Evolutionary conservation across 1,139 yeast genomes (phyloP), one percentile per base, ranked within the genome.

Genomic region (Blastobotrys arbuscula): DNA sequence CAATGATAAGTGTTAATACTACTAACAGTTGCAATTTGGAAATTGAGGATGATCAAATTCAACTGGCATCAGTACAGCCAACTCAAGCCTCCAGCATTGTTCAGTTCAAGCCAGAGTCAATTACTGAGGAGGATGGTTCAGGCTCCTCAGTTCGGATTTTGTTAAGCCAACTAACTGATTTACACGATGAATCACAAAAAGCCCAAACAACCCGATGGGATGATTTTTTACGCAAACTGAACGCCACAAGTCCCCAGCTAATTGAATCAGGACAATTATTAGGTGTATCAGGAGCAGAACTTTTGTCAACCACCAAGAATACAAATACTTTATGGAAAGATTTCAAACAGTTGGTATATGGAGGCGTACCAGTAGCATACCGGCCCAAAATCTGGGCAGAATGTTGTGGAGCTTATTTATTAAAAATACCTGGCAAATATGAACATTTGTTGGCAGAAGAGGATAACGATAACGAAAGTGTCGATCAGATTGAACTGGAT

Each of bases 401-500:
- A 53, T 67, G 81, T 28, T 72, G 77, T 1, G 82, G 82, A 0
- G 79, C 81, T 0, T 69, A 70, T 50, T 65, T 67, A 45, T 55
- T 75, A 3, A 67, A 67, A 47, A 72, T 73, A 3, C 79, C 81
- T 4, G 81, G 81, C 0, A 77, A 76, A 44, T 79, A 75, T 56
- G 73, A 72, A 43, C 53, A 50, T 15, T 55, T 68, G 33, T 51
- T 59, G 18, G 50, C 41, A 48, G 59, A 48, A n/a, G 57, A 56
- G 24, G 54, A 46, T 2, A 7, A 20, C 3, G 51, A 56, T n/a
- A 53, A 55, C 3, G 69, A 66, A 15, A 71, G 76, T 13, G 66
- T 77, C n/a, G 64, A 68, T 16, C 84, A 79, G 55, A 77, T 79
- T 30, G 74, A 78, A 40, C 64, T 79, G 44, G 84, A 79, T 54